These are phyloP conservation scores for Wallacemonas sp. DNA, from an alignment of 208 protist species.

Conservation along the genomic window DNA sequence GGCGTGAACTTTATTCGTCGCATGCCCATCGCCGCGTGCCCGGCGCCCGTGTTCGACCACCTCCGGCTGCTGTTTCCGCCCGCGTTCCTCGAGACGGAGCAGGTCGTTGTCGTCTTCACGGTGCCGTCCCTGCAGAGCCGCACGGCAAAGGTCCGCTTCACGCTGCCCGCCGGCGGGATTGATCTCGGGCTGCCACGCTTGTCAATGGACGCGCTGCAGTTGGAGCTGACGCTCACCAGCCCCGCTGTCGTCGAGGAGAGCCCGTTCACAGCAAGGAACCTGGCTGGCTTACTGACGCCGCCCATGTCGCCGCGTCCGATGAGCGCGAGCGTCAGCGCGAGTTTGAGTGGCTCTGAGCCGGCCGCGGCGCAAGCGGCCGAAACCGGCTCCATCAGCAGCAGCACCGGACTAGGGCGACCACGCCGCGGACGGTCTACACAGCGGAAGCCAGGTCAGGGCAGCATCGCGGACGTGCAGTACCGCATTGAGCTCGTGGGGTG, in stretches of 20 bases:
- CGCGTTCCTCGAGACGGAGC: conserved; percentile 34
- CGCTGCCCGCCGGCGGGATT: conserved; percentile 48
- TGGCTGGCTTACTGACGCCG: background rate
- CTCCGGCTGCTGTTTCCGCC: conserved; percentile 48
- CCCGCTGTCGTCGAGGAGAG: background rate
- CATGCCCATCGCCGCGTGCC: conserved; percentile 46
- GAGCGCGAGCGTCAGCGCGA: conserved; percentile 7
- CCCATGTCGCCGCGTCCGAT: background rate
- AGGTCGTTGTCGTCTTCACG: conserved; percentile 51
- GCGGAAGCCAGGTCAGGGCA: background rate
- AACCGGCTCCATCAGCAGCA: conserved; percentile 1
- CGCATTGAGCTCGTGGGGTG: conserved; percentile 1
- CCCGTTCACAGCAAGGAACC: conserved; percentile 7
- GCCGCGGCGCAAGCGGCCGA: background rate
- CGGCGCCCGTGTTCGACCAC: conserved; percentile 52
- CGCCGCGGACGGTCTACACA: too few relatives aligned
- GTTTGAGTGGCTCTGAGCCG: conserved; percentile 1
- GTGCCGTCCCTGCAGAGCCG: conserved; percentile 24
- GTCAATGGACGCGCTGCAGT: conserved; percentile 57
- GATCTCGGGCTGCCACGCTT: conserved; percentile 46
- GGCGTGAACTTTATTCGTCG: conserved; percentile 81
- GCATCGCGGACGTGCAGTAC: background rate
- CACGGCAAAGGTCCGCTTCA: conserved; percentile 58
- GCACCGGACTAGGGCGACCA: too few relatives aligned
- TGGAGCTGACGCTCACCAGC: conserved; percentile 55